A percentile compares a stretch with the other conserved stretches of the same genome.
Conservation (phyloP, 208 protist genomes). For the Acanthamoeba royreba region DNA sequence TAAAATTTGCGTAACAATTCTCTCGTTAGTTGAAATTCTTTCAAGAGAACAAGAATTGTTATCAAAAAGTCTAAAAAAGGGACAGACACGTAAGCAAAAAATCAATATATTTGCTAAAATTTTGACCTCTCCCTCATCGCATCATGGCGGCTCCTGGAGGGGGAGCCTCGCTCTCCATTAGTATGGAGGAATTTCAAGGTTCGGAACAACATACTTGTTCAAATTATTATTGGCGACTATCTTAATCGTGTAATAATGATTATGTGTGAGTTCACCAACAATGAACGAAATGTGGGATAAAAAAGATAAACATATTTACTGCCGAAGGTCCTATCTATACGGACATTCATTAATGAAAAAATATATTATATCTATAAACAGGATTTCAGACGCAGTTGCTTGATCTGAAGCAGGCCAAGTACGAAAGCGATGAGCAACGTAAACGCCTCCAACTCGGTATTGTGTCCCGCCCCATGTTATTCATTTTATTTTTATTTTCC, state of each 20-base stretch:
- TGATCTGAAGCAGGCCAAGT: neutral
- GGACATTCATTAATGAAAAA: neutral
- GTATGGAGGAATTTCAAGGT: slow-evolving; percentile 32
- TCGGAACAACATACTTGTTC: neutral
- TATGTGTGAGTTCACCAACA: neutral
- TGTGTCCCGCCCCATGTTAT: neutral
- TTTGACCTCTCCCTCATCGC: no score
- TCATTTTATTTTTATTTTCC: neutral
- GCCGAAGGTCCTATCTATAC: neutral
- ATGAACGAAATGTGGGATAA: neutral
- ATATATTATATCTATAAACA: neutral
- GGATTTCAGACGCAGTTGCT: slow-evolving; percentile 2
- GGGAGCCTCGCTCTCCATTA: slow-evolving; percentile 5
- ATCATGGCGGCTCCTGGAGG: neutral
- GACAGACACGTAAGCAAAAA: no score
- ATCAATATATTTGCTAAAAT: no score
- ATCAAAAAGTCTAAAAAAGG: no score
- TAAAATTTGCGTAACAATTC: no score
- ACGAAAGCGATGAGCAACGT: neutral
- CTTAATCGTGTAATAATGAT: neutral
- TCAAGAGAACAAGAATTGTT: no score
- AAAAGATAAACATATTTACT: neutral
- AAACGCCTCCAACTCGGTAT: neutral
- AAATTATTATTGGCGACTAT: neutral
- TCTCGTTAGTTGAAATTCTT: no score